phyloP scores from a whole-genome alignment of 2,329 filamentous ascomycete species.

The Fusarium sp. region DNA sequence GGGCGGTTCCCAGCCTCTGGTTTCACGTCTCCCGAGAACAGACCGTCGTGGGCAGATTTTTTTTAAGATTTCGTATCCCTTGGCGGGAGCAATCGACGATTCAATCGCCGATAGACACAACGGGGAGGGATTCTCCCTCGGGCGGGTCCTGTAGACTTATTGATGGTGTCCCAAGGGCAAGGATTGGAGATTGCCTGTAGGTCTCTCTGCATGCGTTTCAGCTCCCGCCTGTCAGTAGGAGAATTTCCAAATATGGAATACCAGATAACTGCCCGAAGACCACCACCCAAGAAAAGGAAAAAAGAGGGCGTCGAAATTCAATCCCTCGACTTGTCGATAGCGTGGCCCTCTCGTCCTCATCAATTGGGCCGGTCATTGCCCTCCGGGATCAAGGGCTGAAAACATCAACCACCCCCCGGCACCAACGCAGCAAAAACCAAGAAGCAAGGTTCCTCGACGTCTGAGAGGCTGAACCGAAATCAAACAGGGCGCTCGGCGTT shows the following conservation, averaged over 20 bases:
- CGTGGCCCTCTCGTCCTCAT: slow-evolving; percentile 8
- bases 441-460: slow-evolving; percentile 29
- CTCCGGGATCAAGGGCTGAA: slow-evolving; percentile 31
- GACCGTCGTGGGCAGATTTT: slow-evolving; percentile 24
- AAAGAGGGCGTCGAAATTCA: background rate
- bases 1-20: background rate
- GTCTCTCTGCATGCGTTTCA: slow-evolving; percentile 32
- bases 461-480: slow-evolving; percentile 23
- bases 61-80: slow-evolving; percentile 27
- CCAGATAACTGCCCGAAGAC: background rate
- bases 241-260: slow-evolving; percentile 18
- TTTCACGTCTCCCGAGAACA: slow-evolving; percentile 25
- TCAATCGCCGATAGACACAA: slow-evolving; percentile 30
- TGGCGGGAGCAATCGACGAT: slow-evolving; percentile 25
- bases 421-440: slow-evolving; percentile 15
- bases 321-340: background rate
- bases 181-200: slow-evolving; percentile 21
- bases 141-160: slow-evolving; percentile 12
- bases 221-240: slow-evolving; percentile 12
- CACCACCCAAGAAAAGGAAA: background rate
- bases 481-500: slow-evolving; percentile 30
- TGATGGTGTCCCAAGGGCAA: slow-evolving; percentile 15
- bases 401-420: slow-evolving; percentile 1
- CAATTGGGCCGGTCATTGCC: slow-evolving; percentile 18
- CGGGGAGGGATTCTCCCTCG: slow-evolving; percentile 11